phyloP scores from a whole-genome alignment of 1,284 basidiomycete genomes.

The Boletus albobrunnescens region DNA sequence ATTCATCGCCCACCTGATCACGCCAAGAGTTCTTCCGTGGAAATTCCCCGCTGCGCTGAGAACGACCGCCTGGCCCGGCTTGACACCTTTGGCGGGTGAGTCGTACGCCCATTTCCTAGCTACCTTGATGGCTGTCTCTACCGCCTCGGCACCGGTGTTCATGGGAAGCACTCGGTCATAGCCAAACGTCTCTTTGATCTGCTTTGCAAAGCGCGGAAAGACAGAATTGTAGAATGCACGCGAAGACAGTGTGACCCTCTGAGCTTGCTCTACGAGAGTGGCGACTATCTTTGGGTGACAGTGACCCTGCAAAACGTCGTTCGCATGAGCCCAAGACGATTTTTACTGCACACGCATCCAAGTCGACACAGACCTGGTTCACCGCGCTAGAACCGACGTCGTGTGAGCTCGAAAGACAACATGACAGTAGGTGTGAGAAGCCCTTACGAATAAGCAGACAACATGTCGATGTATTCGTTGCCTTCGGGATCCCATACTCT shows the following conservation, averaged over 20 bases:
- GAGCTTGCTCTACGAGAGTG: constrained; percentile 82
- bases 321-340: constrained; percentile 12
- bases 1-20: constrained; percentile 60
- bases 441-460: constrained; percentile 92
- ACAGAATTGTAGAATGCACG: constrained; percentile 95
- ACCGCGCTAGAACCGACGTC: constrained; percentile 56
- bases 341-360: constrained; percentile 5
- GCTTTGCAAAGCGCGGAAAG: constrained; percentile 86
- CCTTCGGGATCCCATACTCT: constrained; percentile 98
- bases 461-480: constrained; percentile 91
- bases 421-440: constrained; percentile 6
- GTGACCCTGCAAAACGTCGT: constrained; percentile 60
- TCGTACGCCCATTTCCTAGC: constrained; percentile 93
- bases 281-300: constrained; percentile 90
- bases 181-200: constrained; percentile 80
- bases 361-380: constrained; percentile 61
- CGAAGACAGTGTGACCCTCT: constrained; percentile 89
- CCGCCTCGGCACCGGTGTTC: constrained; percentile 99
- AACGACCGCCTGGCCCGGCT: constrained; percentile 76
- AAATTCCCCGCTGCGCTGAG: constrained; percentile 90
- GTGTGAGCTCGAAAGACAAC: constrained; percentile 6
- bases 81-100: constrained; percentile 63
- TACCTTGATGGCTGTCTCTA: constrained; percentile 86
- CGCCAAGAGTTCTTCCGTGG: constrained; percentile 90
- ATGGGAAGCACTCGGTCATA: constrained; percentile 98